Conservation (phyloP, 2,329 filamentous ascomycete genomes). For the Xylaria sp. region DNA sequence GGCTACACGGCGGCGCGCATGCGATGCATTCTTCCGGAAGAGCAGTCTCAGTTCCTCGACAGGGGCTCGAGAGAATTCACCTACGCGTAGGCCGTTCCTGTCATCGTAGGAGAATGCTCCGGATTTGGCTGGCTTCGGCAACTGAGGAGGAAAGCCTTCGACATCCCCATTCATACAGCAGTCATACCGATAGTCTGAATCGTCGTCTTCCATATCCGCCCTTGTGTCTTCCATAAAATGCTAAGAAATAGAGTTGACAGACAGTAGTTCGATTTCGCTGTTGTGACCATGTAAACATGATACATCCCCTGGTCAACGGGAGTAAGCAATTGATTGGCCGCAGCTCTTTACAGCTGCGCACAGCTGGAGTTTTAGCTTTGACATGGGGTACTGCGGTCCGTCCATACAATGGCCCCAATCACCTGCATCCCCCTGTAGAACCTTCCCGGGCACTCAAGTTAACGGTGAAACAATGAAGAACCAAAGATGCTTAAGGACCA, state of each 20-base stretch:
- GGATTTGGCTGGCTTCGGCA: conserved; percentile 16
- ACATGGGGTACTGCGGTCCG: too few relatives aligned
- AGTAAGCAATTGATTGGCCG: too few relatives aligned
- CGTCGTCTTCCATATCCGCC: conserved; percentile 4
- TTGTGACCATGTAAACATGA: background rate
- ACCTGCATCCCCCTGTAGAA: too few relatives aligned
- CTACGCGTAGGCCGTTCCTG: conserved; percentile 9
- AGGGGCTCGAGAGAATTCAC: conserved; percentile 14
- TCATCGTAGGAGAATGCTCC: conserved; percentile 26
- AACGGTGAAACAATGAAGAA: too few relatives aligned
- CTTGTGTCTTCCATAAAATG: background rate
- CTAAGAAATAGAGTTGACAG: background rate
- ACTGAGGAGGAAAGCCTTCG: conserved; percentile 23
- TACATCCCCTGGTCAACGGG: too few relatives aligned
- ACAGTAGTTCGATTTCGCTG: background rate
- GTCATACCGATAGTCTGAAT: conserved; percentile 6
- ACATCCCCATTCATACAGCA: background rate
- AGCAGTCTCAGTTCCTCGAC: conserved; percentile 13
- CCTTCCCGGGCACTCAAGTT: too few relatives aligned
- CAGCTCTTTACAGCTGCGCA: too few relatives aligned
- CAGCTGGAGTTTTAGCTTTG: too few relatives aligned
- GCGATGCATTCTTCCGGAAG: conserved; percentile 29
- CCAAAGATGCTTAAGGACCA: too few relatives aligned
- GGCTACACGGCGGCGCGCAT: conserved; percentile 5
- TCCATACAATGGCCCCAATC: too few relatives aligned